Evolutionary conservation across 2,329 filamentous ascomycete genomes (phyloP), one percentile per base, ranked within the genome.

Genomic region (Lachnellula willkommii): DNA sequence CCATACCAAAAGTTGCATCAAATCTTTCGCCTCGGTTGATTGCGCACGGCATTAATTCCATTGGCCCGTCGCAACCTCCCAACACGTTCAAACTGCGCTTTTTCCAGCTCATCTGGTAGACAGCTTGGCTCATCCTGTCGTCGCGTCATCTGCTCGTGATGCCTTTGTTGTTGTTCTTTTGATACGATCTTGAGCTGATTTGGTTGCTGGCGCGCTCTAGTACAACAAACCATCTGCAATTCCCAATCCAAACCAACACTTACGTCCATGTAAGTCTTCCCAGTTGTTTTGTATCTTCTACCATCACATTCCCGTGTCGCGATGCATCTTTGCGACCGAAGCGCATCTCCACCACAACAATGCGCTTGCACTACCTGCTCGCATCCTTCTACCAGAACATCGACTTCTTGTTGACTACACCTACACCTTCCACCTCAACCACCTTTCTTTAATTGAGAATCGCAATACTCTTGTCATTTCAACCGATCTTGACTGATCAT

Each of bases 251-350:
- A 46, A 35, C 35, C 45, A 56, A 56, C 39, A 62, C 42, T 24
- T 47, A 55, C 40, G 22, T 52, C 49, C 20, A 56, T 15, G 65
- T 66, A 62, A 60, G 65, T 62, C 26, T 24, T 26, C 26, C 46
- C 50, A 28, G 45, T 52, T 53, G 35, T 42, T 52, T 58, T 56
- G 39, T 37, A 26, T 54, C 43, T 57, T 64, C 52, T 47, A 43
- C 37, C 24, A 46, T 42, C 48, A 53, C 40, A 54, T 43, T 48
- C 60, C 60, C 39, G 56, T 48, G 58, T 60, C 57, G 55, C 54
- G 52, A 63, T 47, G 37, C 46, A 20, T 45, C 56, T 64, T 63
- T 66, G 65, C 65, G 65, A 60, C 63, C 59, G 60, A 36, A 42
- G 36, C 49, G 42, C 51, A 42, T 20, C 15, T 42, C 35, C 47